Evolutionary conservation across 257 asterid species (phyloP).

Genomic region (Ocimum tenuiflorum): DNA sequence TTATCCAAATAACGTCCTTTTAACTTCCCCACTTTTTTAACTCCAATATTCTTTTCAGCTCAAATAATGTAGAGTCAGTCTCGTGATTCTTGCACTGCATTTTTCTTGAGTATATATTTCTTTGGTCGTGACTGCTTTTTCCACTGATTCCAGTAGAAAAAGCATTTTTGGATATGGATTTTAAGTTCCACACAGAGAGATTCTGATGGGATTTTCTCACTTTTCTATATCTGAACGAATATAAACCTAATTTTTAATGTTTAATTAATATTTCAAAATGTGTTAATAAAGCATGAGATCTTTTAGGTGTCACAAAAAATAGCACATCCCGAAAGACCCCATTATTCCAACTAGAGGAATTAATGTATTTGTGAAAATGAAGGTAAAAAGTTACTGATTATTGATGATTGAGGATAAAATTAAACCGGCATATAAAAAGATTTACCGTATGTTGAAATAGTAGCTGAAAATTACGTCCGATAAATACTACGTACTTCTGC

Average conservation of each 20-base stretch:
- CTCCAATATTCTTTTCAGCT: not conserved
- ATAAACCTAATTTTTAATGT: not conserved
- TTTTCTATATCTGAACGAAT: not conserved
- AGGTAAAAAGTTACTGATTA: not conserved
- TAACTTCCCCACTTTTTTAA: not conserved
- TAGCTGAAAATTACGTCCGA: not conserved
- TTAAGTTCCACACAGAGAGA: not conserved
- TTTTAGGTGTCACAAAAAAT: not conserved
- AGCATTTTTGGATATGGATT: not conserved
- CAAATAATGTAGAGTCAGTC: not conserved
- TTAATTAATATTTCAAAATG: not conserved
- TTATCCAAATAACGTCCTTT: not conserved
- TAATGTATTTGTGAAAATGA: no score
- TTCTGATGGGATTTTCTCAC: not conserved
- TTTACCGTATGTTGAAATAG: not conserved
- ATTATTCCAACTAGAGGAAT: not conserved
- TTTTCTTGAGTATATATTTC: not conserved
- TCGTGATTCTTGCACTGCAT: not conserved
- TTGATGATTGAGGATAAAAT: not conserved
- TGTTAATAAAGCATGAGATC: not conserved
- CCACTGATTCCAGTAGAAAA: no score
- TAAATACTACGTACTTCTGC: no score
- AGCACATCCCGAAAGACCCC: not conserved
- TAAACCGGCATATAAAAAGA: not conserved
- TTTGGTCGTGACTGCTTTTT: no score